Conservation (phyloP, 228 moss, liverwort and hornwort genomes). For the Sphagnum magellanicum region DNA sequence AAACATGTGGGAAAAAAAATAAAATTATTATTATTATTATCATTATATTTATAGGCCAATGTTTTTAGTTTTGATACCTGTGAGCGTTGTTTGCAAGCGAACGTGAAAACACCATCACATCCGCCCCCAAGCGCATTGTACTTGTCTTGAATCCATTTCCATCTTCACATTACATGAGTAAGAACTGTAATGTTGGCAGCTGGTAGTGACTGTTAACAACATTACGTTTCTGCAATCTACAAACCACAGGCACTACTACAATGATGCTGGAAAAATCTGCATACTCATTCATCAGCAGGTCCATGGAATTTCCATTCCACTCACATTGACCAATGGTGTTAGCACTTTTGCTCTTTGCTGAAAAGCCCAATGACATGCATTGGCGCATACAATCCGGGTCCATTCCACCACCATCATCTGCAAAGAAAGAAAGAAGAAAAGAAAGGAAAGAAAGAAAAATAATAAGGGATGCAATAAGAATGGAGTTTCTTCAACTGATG, state of each 20-base stretch:
- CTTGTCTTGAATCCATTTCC: conserved; percentile 63
- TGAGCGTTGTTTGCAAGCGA: conserved; percentile 33
- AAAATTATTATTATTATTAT: too few relatives aligned
- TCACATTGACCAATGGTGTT: conserved; percentile 40
- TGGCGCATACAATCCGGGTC: conserved; percentile 31
- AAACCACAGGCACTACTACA: too few relatives aligned
- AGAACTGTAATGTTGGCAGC: neutral
- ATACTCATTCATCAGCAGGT: too few relatives aligned
- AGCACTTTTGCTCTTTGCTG: conserved; percentile 38
- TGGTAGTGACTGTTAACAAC: too few relatives aligned
- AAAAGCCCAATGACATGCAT: conserved; percentile 38
- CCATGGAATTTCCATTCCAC: too few relatives aligned
- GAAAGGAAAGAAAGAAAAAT: too few relatives aligned
- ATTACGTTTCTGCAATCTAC: too few relatives aligned
- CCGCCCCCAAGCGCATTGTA: conserved; percentile 55
- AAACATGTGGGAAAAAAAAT: too few relatives aligned
- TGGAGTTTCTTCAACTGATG: too few relatives aligned
- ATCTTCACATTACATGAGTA: conserved; percentile 15
- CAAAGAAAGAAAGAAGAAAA: neutral
- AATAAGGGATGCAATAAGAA: too few relatives aligned
- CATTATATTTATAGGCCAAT: too few relatives aligned
- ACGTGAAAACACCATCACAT: conserved; percentile 49
- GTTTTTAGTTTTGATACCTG: conserved; percentile 7
- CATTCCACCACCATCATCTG: conserved; percentile 44
- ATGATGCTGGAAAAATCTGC: too few relatives aligned